A percentile compares a stretch with the other conserved stretches of the same genome.
phyloP scores from a whole-genome alignment of 352 stramenopile species.

The Salisapilia sapeloensis region DNA sequence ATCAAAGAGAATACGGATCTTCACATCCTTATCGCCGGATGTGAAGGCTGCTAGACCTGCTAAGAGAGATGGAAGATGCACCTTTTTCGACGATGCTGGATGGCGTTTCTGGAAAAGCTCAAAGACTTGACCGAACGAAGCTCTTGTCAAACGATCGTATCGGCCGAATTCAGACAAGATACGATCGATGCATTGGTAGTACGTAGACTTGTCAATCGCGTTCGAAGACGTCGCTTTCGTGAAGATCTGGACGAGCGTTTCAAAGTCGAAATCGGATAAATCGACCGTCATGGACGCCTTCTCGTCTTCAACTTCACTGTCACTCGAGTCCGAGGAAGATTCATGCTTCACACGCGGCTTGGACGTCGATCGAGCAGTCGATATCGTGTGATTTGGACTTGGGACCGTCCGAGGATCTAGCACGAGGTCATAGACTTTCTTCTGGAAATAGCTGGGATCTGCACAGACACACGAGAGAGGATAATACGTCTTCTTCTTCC shows the following conservation, averaged over 20 bases:
- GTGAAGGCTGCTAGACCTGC: slow-evolving; percentile 70
- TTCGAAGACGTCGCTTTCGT: slow-evolving; percentile 56
- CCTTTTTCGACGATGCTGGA: slow-evolving; percentile 50
- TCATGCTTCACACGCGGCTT: slow-evolving; percentile 2
- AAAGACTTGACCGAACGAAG: slow-evolving; percentile 70
- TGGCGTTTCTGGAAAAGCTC: slow-evolving; percentile 51
- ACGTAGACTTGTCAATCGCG: slow-evolving; percentile 47
- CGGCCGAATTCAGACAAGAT: slow-evolving; percentile 51
- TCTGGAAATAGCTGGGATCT: no score
- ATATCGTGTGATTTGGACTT: slow-evolving; percentile 2
- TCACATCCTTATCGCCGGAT: slow-evolving; percentile 64
- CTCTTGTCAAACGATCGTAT: slow-evolving; percentile 45
- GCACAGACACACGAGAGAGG: no score
- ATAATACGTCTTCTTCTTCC: no score
- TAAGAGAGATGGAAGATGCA: slow-evolving; percentile 69
- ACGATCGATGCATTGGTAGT: slow-evolving; percentile 56
- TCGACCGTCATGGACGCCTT: slow-evolving; percentile 26
- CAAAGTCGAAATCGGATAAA: slow-evolving; percentile 69
- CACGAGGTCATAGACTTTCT: no score
- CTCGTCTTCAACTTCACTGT: background rate
- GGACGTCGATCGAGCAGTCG: slow-evolving; percentile 2
- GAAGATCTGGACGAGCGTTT: slow-evolving; percentile 73
- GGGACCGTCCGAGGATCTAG: no score
- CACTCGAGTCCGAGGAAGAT: slow-evolving; percentile 2
- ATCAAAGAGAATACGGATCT: slow-evolving; percentile 71